phyloP scores from a whole-genome alignment of 805 yeast genomes.

The Saccharomycopsis capsularis region DNA sequence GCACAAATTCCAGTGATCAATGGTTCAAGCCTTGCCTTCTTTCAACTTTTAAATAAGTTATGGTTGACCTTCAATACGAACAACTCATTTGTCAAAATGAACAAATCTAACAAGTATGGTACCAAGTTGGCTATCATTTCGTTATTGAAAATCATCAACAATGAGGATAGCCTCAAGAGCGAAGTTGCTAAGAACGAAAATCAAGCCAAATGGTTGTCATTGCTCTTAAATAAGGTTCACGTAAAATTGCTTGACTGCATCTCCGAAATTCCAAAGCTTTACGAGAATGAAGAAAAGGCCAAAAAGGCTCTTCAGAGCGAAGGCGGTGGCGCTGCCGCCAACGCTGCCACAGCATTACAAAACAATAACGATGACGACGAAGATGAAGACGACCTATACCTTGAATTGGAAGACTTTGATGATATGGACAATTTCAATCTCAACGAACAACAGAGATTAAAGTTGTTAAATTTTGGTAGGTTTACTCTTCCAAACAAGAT shows the following conservation, averaged over 20 bases:
- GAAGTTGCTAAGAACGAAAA: background rate
- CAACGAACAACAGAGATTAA: constrained; percentile 13
- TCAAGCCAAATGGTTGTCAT: background rate
- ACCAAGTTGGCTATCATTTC: constrained; percentile 13
- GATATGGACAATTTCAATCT: constrained; percentile 9
- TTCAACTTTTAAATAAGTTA: constrained; percentile 17
- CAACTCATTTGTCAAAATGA: constrained; percentile 18
- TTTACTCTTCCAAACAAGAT: background rate
- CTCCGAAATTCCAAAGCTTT: constrained; percentile 5
- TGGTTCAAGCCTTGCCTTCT: constrained; percentile 7
- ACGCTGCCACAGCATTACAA: background rate
- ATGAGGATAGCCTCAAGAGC: background rate
- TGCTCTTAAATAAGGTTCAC: constrained; percentile 9
- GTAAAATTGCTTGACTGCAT: constrained; percentile 8
- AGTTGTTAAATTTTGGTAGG: constrained; percentile 2
- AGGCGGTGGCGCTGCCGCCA: background rate
- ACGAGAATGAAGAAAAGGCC: constrained; percentile 2
- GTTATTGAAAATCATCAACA: constrained; percentile 8
- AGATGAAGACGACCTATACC: constrained; percentile 1
- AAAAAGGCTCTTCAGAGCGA: background rate
- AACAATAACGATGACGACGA: constrained; percentile 10
- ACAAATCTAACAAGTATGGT: constrained; percentile 4
- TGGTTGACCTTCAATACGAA: constrained; percentile 13
- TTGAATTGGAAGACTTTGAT: constrained; percentile 14
- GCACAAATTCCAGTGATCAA: background rate